These are phyloP conservation scores for Corylus heterophylla DNA, from an alignment of 306 rosid species.

Conservation along the genomic window DNA sequence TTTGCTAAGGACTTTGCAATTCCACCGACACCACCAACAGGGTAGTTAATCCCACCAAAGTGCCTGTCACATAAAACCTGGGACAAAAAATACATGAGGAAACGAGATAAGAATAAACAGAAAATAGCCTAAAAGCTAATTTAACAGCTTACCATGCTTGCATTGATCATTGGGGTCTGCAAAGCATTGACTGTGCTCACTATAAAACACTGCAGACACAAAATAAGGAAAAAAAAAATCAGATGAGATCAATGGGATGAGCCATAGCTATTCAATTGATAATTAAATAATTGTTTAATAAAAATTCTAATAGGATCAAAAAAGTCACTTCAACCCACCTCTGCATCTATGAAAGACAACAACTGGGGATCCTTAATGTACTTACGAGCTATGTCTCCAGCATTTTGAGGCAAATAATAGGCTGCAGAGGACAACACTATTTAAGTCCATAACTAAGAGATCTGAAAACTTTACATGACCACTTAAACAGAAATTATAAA, in stretches of 20 bases:
- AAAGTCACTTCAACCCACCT: constrained; percentile 56
- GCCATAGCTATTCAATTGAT: constrained; percentile 10
- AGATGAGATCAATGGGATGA: constrained; percentile 11
- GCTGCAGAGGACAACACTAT: constrained; percentile 52
- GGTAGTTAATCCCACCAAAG: constrained; percentile 93
- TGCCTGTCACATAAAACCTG: constrained; percentile 97
- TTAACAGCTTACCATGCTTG: constrained; percentile 73
- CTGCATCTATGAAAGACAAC: constrained; percentile 93
- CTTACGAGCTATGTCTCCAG: constrained; percentile 87
- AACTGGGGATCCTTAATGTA: constrained; percentile 75
- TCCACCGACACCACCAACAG: constrained; percentile 93
- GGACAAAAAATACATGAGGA: not conserved
- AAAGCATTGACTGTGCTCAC: constrained; percentile 94
- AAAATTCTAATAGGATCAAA: constrained; percentile 25
- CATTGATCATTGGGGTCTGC: constrained; percentile 99
- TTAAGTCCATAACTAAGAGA: constrained; percentile 17
- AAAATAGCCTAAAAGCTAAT: constrained; percentile 1
- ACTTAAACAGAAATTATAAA: constrained; percentile 6
- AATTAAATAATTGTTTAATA: constrained; percentile 18
- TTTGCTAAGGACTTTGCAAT: constrained; percentile 87
- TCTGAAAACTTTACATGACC: constrained; percentile 16
- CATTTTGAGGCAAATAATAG: constrained; percentile 92
- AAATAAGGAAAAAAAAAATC: not conserved
- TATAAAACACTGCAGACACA: constrained; percentile 78
- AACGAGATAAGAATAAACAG: constrained; percentile 18